Percentiles rank a stretch among this genome's conserved stretches.
phyloP scores from a whole-genome alignment of 2,329 filamentous ascomycete species.

The Colletotrichum tamarilloi region DNA sequence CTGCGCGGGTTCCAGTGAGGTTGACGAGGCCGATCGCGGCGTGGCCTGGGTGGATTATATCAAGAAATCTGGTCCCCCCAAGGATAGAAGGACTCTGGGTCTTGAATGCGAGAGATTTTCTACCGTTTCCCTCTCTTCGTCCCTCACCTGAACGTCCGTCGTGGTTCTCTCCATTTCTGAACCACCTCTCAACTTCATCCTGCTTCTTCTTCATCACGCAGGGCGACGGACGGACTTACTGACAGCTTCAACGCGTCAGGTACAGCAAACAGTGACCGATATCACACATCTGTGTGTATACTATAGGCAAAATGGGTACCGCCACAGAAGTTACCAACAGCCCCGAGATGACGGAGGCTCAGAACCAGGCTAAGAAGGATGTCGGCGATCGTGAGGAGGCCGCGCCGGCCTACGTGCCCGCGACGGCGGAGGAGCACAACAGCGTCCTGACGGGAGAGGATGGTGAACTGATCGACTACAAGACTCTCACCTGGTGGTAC shows the following conservation, averaged over 20 bases:
- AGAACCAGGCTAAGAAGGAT: slow-evolving; percentile 15
- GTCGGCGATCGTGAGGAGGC: slow-evolving; percentile 9
- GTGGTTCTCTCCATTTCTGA: background rate
- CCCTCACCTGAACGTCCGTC: background rate
- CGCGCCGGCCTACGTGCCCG: slow-evolving; percentile 19
- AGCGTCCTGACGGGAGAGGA: slow-evolving; percentile 29
- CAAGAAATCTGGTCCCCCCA: slow-evolving; percentile 18
- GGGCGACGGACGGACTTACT: background rate
- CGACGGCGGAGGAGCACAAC: slow-evolving; percentile 20
- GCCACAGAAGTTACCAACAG: background rate
- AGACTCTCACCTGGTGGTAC: slow-evolving; percentile 52
- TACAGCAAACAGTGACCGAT: background rate
- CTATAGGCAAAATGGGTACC: background rate
- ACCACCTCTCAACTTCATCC: background rate
- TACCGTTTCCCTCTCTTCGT: slow-evolving; percentile 7
- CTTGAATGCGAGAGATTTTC: background rate
- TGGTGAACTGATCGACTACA: slow-evolving; percentile 46
- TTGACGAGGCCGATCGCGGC: slow-evolving; percentile 31
- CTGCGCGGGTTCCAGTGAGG: slow-evolving; percentile 3
- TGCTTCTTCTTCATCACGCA: background rate
- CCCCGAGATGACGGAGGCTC: slow-evolving; percentile 22
- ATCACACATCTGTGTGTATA: background rate
- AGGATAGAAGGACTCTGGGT: background rate
- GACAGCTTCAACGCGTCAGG: background rate
- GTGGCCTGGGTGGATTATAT: slow-evolving; percentile 27